A percentile compares a stretch with the other conserved stretches of the same genome.
Conservation (phyloP, 2,329 filamentous ascomycete genomes). For the Apiospora sp. region DNA sequence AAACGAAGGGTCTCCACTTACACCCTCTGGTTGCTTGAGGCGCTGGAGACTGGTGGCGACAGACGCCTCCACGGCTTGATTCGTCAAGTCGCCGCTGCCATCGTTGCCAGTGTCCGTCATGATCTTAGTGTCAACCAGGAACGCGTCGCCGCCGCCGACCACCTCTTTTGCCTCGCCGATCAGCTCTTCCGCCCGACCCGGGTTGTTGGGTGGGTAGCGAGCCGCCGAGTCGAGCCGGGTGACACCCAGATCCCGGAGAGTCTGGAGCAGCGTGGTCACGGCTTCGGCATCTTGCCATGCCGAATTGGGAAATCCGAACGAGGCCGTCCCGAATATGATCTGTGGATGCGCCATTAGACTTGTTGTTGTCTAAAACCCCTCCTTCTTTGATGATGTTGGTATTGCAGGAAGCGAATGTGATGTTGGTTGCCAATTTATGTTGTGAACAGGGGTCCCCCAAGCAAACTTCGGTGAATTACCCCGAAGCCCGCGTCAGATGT, state of each 20-base stretch:
- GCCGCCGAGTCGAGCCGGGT: constrained; percentile 38
- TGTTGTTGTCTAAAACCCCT: not conserved
- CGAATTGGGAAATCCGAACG: constrained; percentile 38
- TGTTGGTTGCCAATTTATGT: not conserved
- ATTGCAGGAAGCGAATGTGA: not conserved
- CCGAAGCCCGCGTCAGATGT: too few species aligned
- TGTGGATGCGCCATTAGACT: constrained; percentile 34
- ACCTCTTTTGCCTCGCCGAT: constrained; percentile 36
- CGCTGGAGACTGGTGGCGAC: constrained; percentile 40
- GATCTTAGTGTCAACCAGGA: constrained; percentile 47
- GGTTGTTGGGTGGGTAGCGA: constrained; percentile 43
- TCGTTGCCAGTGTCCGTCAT: constrained; percentile 39
- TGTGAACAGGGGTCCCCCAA: too few species aligned
- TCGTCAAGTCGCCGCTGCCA: constrained; percentile 40
- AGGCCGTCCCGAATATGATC: constrained; percentile 40
- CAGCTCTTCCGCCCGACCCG: constrained; percentile 43
- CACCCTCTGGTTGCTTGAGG: constrained; percentile 32
- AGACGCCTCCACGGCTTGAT: constrained; percentile 39
- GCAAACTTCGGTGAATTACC: too few species aligned
- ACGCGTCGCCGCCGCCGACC: constrained; percentile 28
- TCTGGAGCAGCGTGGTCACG: constrained; percentile 32
- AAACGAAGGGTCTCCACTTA: not conserved
- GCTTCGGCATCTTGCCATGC: constrained; percentile 37
- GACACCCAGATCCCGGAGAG: constrained; percentile 33
- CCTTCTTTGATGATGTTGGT: not conserved